phyloP scores from a whole-genome alignment of 768 basidiomycete species.

The Termitomyces bulborhizus region DNA sequence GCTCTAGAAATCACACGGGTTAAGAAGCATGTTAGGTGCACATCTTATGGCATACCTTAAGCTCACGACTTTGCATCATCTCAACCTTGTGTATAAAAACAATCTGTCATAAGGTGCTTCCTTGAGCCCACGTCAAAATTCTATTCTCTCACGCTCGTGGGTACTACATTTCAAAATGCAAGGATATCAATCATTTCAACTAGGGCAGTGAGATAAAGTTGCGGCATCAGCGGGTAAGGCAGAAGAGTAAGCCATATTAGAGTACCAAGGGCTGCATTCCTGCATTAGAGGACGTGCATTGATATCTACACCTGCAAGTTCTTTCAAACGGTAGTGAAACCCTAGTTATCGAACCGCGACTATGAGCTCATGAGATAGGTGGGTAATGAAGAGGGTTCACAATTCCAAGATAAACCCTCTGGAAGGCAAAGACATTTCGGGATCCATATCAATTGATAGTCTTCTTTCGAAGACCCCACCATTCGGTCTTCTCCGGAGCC shows the following conservation, averaged over 20 bases:
- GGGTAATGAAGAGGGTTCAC: not conserved
- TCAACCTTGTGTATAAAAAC: no score
- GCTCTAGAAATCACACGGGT: not conserved
- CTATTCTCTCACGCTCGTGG: not conserved
- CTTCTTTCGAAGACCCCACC: constrained; percentile 14
- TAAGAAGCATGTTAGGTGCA: not conserved
- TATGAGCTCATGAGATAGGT: no score
- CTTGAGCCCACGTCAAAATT: no score
- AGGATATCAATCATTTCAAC: not conserved
- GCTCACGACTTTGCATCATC: not conserved
- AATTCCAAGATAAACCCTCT: not conserved
- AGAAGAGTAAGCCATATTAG: not conserved
- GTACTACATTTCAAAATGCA: not conserved
- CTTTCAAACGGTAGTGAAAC: no score
- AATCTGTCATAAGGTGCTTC: no score
- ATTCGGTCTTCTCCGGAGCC: constrained; percentile 13
- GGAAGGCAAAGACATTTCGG: no score
- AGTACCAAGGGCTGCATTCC: not conserved
- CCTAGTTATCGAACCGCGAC: no score
- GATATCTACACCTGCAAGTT: no score
- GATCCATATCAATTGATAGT: not conserved
- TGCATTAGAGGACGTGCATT: not conserved
- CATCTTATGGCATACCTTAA: not conserved
- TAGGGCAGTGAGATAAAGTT: not conserved
- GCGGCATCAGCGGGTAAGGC: not conserved